Base-by-base conservation (phyloP, 306 rosid genomes). In the Fragaria vesca region DNA sequence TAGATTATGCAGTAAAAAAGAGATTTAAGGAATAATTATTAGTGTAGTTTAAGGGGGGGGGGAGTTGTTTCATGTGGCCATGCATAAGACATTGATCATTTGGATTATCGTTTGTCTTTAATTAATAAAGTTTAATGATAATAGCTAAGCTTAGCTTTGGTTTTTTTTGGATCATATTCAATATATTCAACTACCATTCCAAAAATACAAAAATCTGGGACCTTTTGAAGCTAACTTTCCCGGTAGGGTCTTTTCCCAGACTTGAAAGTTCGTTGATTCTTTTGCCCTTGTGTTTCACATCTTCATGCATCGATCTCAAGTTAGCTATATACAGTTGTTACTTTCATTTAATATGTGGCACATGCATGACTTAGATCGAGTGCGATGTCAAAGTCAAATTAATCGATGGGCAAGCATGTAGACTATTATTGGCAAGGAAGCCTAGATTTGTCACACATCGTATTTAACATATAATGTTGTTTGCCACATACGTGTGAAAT, bases 211-310 rank as follows among this genome's bases (percentile, higher is more conserved):
- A 67, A 4, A 9, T 20, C 43, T 42, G 32, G 45, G 70, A 17
- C 38, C 48, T 28, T 6, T 7, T 11, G 58, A 75, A 75, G 32
- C 79, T 75, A 75, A 75, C 79, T 75, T 75, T 75, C 71, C 57
- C 78, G 34, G 46, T 62, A 18, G 47, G 71, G 71, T 10, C 47
- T 60, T 45, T 43, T 1, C 47, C 70, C 13, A 30, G 43, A 61
- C 38, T 75, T 75, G 79, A 75, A 75, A 63, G 71, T 75, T 75
- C 2, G 62, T 75, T 75, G 52, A 43, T 40, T 38, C 51, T 30
- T 46, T 45, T 18, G 6, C 12, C 16, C 32, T 16, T 12, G 11
- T 43, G 2, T 5, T 20, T n/a, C 51, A 18, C 38, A 12, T n/a
- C 2, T 24, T n/a, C 4, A 54, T 50, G 55, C 52, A 13, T 48